phyloP scores from a whole-genome alignment of 1,284 basidiomycete genomes.

The Puccinia novopanici region DNA sequence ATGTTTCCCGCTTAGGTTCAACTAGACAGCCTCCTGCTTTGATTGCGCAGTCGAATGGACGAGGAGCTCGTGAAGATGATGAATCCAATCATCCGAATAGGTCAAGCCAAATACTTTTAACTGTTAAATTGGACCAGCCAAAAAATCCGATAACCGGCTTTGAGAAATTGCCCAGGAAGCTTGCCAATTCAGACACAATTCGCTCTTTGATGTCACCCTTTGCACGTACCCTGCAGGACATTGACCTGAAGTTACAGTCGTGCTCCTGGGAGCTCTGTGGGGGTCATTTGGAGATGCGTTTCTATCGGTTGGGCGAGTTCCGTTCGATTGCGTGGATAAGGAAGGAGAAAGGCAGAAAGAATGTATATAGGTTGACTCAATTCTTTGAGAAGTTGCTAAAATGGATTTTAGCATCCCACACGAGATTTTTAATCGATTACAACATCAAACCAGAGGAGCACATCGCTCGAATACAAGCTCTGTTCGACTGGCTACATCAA shows the following conservation, averaged over 20 bases:
- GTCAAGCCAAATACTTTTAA: not conserved
- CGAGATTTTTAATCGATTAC: not conserved
- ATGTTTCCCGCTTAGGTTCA: not conserved
- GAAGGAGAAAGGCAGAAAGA: not conserved
- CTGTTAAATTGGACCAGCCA: not conserved
- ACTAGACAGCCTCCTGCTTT: not conserved
- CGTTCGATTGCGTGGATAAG: not conserved
- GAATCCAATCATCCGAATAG: not conserved
- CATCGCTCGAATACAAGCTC: not conserved
- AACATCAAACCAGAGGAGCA: not conserved
- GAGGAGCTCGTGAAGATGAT: not conserved
- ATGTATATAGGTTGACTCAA: not conserved
- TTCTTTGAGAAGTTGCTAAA: not conserved
- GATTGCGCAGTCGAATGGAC: not conserved
- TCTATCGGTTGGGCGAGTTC: no score
- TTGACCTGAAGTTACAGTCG: no score
- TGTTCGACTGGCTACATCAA: not conserved
- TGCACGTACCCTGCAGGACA: not conserved
- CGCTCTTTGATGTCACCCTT: not conserved
- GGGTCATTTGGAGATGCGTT: no score
- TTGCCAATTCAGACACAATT: not conserved
- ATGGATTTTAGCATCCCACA: slow-evolving; percentile 1
- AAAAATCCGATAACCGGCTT: not conserved
- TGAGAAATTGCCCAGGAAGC: not conserved
- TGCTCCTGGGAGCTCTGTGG: no score